phyloP scores from a whole-genome alignment of 495 filamentous ascomycete species.

The Hypoxylon rickii region DNA sequence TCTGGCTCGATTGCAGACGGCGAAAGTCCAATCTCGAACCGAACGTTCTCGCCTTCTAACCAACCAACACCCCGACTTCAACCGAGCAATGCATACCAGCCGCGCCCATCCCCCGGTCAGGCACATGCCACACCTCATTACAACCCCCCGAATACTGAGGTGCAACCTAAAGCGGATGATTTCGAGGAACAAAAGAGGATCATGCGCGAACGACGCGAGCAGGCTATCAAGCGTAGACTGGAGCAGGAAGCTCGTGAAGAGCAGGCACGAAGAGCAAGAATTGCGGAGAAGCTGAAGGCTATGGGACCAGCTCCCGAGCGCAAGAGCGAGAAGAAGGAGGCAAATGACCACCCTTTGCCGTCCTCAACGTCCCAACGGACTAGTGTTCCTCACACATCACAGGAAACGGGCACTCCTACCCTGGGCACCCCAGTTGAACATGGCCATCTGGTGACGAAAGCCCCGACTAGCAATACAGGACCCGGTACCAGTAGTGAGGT shows the following conservation, averaged over 20 bases:
- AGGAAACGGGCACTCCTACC: not conserved
- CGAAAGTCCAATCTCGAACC: conserved; percentile 53
- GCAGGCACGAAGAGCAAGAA: conserved; percentile 76
- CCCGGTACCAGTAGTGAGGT: not conserved
- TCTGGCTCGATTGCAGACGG: conserved; percentile 48
- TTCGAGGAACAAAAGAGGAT: conserved; percentile 75
- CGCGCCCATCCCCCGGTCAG: conserved; percentile 54
- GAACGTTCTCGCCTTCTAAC: conserved; percentile 47
- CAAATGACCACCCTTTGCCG: conserved; percentile 18
- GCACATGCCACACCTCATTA: conserved; percentile 52
- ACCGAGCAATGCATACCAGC: conserved; percentile 51
- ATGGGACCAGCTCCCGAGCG: conserved; percentile 73
- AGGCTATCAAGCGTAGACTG: conserved; percentile 74
- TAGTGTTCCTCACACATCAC: conserved; percentile 31
- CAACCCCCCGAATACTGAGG: conserved; percentile 40
- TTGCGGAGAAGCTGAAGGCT: conserved; percentile 79
- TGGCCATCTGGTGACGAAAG: not conserved
- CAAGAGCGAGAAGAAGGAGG: conserved; percentile 55
- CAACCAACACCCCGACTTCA: conserved; percentile 41
- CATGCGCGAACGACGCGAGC: conserved; percentile 81
- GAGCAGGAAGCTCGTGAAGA: conserved; percentile 85
- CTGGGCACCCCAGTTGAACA: not conserved
- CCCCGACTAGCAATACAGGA: not conserved
- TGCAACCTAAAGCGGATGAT: conserved; percentile 57
- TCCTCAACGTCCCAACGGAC: conserved; percentile 43